These are phyloP conservation scores for Xylaria sp. DNA, from an alignment of 2,329 filamentous ascomycete genomes.

Conservation along the genomic window DNA sequence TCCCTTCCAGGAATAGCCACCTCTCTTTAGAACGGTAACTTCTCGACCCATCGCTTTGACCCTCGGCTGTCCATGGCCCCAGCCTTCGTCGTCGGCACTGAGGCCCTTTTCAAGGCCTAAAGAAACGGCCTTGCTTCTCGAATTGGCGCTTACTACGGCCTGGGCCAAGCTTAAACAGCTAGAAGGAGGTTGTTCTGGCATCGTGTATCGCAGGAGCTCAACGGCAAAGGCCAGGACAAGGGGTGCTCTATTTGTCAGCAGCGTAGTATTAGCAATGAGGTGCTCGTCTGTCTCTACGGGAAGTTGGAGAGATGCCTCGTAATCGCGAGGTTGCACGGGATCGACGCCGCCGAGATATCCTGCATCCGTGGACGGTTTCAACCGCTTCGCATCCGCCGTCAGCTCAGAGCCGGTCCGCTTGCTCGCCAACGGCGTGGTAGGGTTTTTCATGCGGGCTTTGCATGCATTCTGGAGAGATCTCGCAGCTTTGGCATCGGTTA, in stretches of 20 bases:
- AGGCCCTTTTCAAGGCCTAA: slow-evolving; percentile 76
- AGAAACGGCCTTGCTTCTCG: slow-evolving; percentile 78
- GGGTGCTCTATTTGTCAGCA: slow-evolving; percentile 84
- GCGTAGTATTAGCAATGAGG: slow-evolving; percentile 64
- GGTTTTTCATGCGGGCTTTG: slow-evolving; percentile 62
- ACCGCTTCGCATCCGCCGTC: slow-evolving; percentile 50
- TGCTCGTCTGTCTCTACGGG: slow-evolving; percentile 69
- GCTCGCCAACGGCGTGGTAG: slow-evolving; percentile 36
- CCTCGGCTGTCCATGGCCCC: slow-evolving; percentile 79
- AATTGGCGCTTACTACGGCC: slow-evolving; percentile 85
- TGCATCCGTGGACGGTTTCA: slow-evolving; percentile 45
- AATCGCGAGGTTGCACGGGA: slow-evolving; percentile 63
- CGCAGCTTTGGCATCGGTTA: slow-evolving; percentile 62
- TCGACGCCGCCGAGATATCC: slow-evolving; percentile 48
- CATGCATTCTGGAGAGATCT: slow-evolving; percentile 65
- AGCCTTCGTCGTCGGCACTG: slow-evolving; percentile 75
- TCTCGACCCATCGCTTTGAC: slow-evolving; percentile 79
- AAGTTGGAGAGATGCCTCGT: slow-evolving; percentile 71
- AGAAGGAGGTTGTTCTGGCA: slow-evolving; percentile 87
- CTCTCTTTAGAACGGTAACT: slow-evolving; percentile 79
- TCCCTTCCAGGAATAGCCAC: slow-evolving; percentile 74
- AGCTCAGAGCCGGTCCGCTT: slow-evolving; percentile 51
- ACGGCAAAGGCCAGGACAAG: slow-evolving; percentile 72
- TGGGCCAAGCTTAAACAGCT: slow-evolving; percentile 85
- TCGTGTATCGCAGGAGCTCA: slow-evolving; percentile 73